phyloP scores from a whole-genome alignment of 169 alveolate genomes.

The Plasmodium reichenowi region DNA sequence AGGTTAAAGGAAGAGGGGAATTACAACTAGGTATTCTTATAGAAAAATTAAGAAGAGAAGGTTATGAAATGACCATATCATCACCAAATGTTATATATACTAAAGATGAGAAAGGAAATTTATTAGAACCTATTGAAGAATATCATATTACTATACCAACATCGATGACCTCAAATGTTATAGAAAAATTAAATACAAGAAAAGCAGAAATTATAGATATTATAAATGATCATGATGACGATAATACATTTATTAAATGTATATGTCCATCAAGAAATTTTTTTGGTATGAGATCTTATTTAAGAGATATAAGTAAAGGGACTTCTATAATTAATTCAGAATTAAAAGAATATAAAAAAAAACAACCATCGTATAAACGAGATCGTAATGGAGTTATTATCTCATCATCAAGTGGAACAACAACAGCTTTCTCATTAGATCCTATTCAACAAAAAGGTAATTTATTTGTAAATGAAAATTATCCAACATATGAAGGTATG shows the following conservation, averaged over 20 bases:
- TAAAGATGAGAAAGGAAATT: constrained; percentile 84
- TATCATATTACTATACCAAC: constrained; percentile 87
- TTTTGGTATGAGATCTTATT: constrained; percentile 85
- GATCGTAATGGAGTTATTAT: constrained; percentile 89
- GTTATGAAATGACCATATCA: constrained; percentile 93
- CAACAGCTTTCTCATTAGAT: constrained; percentile 91
- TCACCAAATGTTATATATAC: constrained; percentile 92
- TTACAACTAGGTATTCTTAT: constrained; percentile 94
- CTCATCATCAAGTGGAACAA: constrained; percentile 87
- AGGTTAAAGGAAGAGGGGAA: constrained; percentile 95
- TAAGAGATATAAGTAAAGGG: constrained; percentile 89
- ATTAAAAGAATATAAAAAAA: constrained; percentile 88
- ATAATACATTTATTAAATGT: constrained; percentile 71
- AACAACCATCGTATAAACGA: constrained; percentile 78
- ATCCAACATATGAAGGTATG: constrained; percentile 91
- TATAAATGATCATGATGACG: constrained; percentile 40
- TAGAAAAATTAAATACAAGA: constrained; percentile 89
- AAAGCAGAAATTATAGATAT: constrained; percentile 80
- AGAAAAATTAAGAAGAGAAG: constrained; percentile 97
- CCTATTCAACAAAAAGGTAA: constrained; percentile 91
- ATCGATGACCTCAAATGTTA: constrained; percentile 84
- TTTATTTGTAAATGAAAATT: constrained; percentile 87
- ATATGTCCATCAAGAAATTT: constrained; percentile 81
- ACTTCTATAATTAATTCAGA: constrained; percentile 87
- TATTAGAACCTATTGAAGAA: constrained; percentile 92